Percentiles rank a stretch among this genome's conserved stretches.
These are phyloP conservation scores for Hypoxylon sp. DNA, from an alignment of 2,329 filamentous ascomycete genomes.

Conservation along the genomic window DNA sequence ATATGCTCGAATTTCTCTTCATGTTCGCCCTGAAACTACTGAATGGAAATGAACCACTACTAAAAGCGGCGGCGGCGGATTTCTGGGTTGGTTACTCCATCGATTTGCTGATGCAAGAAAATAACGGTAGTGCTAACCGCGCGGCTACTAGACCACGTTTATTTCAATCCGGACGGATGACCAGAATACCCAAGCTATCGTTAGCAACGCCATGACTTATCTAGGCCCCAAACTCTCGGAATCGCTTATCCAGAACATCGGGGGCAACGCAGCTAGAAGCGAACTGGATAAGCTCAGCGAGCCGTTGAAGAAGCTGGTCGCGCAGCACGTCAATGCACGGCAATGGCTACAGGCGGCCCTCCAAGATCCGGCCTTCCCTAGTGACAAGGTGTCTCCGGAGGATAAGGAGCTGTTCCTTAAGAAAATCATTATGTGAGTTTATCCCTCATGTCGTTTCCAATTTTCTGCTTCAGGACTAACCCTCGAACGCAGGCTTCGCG, in stretches of 20 bases:
- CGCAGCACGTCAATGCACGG: slow-evolving; percentile 68
- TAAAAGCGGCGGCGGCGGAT: slow-evolving; percentile 79
- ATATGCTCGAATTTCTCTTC: slow-evolving; percentile 76
- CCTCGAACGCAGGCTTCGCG: slow-evolving; percentile 67
- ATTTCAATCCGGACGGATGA: slow-evolving; percentile 64
- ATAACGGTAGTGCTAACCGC: not conserved
- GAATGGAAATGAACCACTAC: slow-evolving; percentile 78
- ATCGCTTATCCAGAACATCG: slow-evolving; percentile 75
- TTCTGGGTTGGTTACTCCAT: slow-evolving; percentile 76
- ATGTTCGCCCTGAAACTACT: slow-evolving; percentile 79
- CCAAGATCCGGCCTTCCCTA: slow-evolving; percentile 68
- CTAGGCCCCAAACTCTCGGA: slow-evolving; percentile 74
- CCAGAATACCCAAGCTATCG: slow-evolving; percentile 59
- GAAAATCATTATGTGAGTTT: slow-evolving; percentile 72
- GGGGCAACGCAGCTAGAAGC: slow-evolving; percentile 77
- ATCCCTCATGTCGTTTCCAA: not conserved
- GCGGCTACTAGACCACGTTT: slow-evolving; percentile 64
- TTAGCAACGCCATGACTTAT: slow-evolving; percentile 67
- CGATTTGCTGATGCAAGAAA: not conserved
- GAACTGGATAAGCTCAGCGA: slow-evolving; percentile 80
- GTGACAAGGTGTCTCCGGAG: slow-evolving; percentile 68
- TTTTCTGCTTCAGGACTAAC: slow-evolving; percentile 3
- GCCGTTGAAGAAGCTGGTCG: slow-evolving; percentile 77
- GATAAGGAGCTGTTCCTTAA: slow-evolving; percentile 77
- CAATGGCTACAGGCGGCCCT: slow-evolving; percentile 75